Evolutionary conservation across 2,329 filamentous ascomycete species (phyloP).

Genomic region (Fusarium sp.): DNA sequence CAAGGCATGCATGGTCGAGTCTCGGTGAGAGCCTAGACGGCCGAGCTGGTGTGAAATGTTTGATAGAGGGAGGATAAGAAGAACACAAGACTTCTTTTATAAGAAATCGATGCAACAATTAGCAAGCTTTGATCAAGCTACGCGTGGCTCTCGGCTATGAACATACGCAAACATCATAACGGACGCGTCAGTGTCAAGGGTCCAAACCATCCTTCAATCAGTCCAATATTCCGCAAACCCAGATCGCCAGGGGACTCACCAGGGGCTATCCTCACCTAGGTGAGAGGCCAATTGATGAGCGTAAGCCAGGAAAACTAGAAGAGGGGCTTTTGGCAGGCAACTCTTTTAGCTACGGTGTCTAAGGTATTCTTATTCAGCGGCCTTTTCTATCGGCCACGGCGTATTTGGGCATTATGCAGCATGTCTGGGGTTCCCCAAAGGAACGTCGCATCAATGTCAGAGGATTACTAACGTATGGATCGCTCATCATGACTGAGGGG

Average conservation of each 20-base stretch:
- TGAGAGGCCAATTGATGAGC: conserved; percentile 2
- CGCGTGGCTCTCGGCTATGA: conserved; percentile 1
- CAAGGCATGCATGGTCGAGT: background rate
- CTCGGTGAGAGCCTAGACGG: background rate
- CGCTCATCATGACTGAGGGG: conserved; percentile 44
- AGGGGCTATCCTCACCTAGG: background rate
- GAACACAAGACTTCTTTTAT: background rate
- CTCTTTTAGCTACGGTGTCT: background rate
- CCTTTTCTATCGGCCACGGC: conserved; percentile 1
- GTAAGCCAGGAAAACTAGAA: background rate
- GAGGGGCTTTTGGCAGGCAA: background rate
- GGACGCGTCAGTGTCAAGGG: background rate
- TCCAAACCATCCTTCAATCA: conserved; percentile 3
- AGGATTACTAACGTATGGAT: conserved; percentile 35
- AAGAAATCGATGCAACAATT: background rate
- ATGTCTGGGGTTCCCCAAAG: background rate
- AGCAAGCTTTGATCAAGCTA: background rate
- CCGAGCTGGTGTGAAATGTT: background rate
- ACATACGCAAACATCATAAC: background rate
- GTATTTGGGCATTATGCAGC: background rate
- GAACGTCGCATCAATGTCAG: conserved; percentile 24
- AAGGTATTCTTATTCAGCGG: background rate
- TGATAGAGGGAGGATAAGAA: background rate
- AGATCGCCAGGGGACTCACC: conserved; percentile 20
- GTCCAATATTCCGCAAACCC: background rate